phyloP scores from a whole-genome alignment of 192 early-diverging fungal genomes.

The Phycomyces blakesleeanus region DNA sequence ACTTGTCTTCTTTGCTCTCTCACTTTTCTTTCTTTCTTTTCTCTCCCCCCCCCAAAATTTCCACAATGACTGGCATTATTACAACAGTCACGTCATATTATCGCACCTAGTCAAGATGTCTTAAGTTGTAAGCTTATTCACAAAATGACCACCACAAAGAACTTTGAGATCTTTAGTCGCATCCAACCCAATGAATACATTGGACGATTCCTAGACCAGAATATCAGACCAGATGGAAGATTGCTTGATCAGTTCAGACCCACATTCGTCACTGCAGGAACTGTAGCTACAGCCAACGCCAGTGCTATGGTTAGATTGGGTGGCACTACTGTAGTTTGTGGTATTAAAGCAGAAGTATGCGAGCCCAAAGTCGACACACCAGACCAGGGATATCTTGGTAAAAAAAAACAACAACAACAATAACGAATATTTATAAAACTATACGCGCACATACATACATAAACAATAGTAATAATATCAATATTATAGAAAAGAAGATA shows the following conservation, averaged over 20 bases:
- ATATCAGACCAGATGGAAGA: conserved; percentile 81
- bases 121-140: too few relatives aligned
- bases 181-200: conserved; percentile 87
- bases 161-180: conserved; percentile 74
- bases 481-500: too few relatives aligned
- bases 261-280: conserved; percentile 59
- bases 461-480: too few relatives aligned
- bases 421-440: too few relatives aligned
- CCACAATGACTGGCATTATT: too few relatives aligned
- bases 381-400: conserved; percentile 76
- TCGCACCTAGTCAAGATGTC: too few relatives aligned
- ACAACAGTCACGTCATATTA: not conserved
- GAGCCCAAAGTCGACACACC: conserved; percentile 70
- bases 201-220: conserved; percentile 74
- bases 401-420: too few relatives aligned
- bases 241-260: conserved; percentile 63
- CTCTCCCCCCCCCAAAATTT: too few relatives aligned
- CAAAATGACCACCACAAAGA: conserved; percentile 16
- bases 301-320: conserved; percentile 86
- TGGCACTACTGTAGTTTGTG: conserved; percentile 86
- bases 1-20: too few relatives aligned
- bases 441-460: too few relatives aligned
- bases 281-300: conserved; percentile 78
- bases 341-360: conserved; percentile 91
- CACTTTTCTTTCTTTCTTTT: too few relatives aligned